phyloP scores from a whole-genome alignment of 345 rosid species.

The Capsella bursapastoris region DNA sequence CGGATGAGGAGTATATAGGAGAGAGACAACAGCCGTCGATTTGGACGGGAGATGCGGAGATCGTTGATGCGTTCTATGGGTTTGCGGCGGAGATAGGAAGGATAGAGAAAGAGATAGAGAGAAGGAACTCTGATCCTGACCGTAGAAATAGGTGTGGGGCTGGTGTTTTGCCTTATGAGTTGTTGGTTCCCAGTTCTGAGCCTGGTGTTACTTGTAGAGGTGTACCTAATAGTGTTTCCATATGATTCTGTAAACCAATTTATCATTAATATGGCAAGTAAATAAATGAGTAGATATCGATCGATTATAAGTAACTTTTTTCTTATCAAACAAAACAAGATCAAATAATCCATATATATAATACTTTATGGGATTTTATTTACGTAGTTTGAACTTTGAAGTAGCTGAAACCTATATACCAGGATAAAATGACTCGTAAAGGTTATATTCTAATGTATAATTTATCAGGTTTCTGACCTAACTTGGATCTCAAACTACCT shows the following conservation, averaged over 20 bases:
- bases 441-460: too few relatives aligned
- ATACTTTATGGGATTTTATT: too few relatives aligned
- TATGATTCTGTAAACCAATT: conserved; percentile 45
- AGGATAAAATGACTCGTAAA: too few relatives aligned
- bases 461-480: not conserved
- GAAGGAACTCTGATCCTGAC: conserved; percentile 64
- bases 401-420: too few relatives aligned
- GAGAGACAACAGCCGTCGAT: conserved; percentile 83
- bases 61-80: conserved; percentile 72
- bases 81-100: conserved; percentile 75
- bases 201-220: conserved; percentile 99
- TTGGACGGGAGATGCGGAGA: conserved; percentile 79
- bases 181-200: conserved; percentile 83
- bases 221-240: conserved; percentile 92
- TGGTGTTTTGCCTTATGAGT: conserved; percentile 92
- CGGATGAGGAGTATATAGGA: conserved; percentile 95
- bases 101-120: conserved; percentile 86
- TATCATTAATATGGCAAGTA: not conserved
- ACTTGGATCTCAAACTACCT: conserved; percentile 7
- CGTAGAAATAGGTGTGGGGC: conserved; percentile 89
- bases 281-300: conserved; percentile 1
- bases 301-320: not conserved
- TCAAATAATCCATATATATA: too few relatives aligned
- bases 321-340: not conserved
- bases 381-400: too few relatives aligned